Percentiles rank a stretch among this genome's conserved stretches.
phyloP scores from a whole-genome alignment of 176 grass and related monocot species.

The Ananas comosus region DNA sequence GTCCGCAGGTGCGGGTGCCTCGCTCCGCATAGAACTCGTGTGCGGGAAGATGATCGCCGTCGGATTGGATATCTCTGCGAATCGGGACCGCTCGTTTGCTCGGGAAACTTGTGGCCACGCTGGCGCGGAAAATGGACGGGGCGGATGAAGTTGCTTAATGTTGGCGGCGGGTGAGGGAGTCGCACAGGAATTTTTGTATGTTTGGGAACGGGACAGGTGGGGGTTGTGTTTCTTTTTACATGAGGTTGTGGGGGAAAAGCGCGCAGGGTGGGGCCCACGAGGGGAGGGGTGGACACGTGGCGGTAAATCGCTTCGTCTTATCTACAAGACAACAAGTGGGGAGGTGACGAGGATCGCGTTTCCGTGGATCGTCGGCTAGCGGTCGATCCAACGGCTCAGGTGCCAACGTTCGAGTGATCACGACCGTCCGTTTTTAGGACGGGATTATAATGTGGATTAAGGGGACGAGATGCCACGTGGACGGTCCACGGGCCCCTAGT shows the following conservation, averaged over 20 bases:
- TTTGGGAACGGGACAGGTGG: neutral
- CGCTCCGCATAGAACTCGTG: neutral
- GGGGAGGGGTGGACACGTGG: constrained; percentile 1
- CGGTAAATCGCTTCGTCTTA: neutral
- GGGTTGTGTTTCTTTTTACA: constrained; percentile 16
- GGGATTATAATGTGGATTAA: no score
- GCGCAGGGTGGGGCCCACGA: constrained; percentile 22
- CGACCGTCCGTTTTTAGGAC: no score
- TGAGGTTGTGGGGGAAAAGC: constrained; percentile 57
- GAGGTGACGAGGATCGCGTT: neutral
- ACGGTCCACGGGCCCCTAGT: no score
- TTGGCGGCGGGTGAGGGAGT: neutral
- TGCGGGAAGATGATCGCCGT: neutral
- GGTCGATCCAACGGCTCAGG: no score
- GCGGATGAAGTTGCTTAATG: neutral
- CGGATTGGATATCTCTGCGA: neutral
- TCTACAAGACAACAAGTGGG: neutral
- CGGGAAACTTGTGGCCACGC: constrained; percentile 28
- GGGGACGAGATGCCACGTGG: no score
- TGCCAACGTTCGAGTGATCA: no score
- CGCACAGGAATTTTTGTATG: neutral
- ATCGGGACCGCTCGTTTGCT: constrained; percentile 1
- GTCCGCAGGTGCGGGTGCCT: neutral
- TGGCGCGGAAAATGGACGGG: neutral
- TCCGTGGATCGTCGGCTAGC: neutral